A percentile compares a stretch with the other conserved stretches of the same genome.
These are phyloP conservation scores for Lactarius hengduanensis DNA, from an alignment of 768 basidiomycete genomes.

Conservation along the genomic window DNA sequence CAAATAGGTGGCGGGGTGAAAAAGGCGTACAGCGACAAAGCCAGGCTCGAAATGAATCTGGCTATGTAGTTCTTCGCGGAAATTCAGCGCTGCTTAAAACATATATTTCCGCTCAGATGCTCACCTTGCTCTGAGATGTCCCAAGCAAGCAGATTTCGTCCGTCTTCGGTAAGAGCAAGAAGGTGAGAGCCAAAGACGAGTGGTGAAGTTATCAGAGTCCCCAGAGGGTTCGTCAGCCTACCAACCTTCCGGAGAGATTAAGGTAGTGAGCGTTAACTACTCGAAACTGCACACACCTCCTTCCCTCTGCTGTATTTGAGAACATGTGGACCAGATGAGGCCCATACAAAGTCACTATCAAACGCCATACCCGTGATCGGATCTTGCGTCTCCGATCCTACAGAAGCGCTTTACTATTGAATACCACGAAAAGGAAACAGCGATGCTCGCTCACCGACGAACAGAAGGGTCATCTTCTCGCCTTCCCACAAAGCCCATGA, in stretches of 20 bases:
- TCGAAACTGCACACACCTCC: constrained; percentile 50
- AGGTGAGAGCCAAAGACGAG: constrained; percentile 80
- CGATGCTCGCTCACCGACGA: constrained; percentile 71
- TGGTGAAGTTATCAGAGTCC: constrained; percentile 57
- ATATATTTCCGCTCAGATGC: background rate
- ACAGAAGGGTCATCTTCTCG: constrained; percentile 86
- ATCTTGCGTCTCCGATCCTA: constrained; percentile 80
- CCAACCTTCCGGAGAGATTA: constrained; percentile 44
- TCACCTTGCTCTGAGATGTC: constrained; percentile 60
- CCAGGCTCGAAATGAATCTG: constrained; percentile 76
- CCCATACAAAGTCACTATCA: constrained; percentile 87
- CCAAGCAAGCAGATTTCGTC: constrained; percentile 76
- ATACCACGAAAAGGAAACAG: background rate
- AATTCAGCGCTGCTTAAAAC: background rate
- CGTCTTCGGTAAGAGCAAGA: constrained; percentile 77
- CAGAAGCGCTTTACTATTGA: constrained; percentile 15
- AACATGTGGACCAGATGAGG: constrained; percentile 61
- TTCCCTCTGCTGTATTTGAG: constrained; percentile 87
- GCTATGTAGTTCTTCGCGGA: constrained; percentile 38
- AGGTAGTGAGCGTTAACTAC: constrained; percentile 4
- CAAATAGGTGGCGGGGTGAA: constrained; percentile 95
- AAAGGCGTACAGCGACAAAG: constrained; percentile 80
- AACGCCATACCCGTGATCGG: constrained; percentile 74
- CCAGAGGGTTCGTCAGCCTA: constrained; percentile 64
- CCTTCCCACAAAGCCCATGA: constrained; percentile 98